Conservation (phyloP, 1,139 yeast species). For the Geotrichum cucujoidarum region DNA sequence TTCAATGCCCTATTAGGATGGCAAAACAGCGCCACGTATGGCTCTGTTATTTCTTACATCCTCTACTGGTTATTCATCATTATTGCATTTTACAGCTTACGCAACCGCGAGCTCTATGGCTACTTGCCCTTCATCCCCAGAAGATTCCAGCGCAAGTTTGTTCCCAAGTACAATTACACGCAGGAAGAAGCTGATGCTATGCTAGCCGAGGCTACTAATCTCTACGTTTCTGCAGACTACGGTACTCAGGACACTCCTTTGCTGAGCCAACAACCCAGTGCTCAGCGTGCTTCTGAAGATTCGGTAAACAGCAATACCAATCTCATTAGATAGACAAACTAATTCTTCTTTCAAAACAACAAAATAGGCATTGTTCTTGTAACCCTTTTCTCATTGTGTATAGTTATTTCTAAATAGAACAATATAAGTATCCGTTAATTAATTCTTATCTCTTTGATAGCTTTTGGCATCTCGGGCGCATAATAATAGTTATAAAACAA, state of each 20-base stretch:
- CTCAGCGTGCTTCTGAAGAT: slow-evolving; percentile 16
- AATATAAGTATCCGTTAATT: no score
- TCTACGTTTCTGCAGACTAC: slow-evolving; percentile 2
- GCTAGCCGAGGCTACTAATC: slow-evolving; percentile 12
- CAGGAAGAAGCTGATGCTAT: slow-evolving; percentile 12
- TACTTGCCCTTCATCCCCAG: slow-evolving; percentile 13
- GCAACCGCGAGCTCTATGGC: slow-evolving; percentile 9
- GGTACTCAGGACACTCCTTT: neutral
- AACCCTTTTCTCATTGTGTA: no score
- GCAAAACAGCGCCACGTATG: slow-evolving; percentile 93
- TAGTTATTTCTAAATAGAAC: no score
- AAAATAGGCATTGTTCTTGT: no score
- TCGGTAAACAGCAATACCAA: slow-evolving; percentile 26
- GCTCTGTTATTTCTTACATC: slow-evolving; percentile 76
- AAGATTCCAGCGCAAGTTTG: slow-evolving; percentile 6
- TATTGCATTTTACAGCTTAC: slow-evolving; percentile 14
- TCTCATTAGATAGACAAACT: slow-evolving; percentile 12
- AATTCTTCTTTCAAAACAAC: no score
- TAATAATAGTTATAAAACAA: no score
- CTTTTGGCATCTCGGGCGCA: no score
- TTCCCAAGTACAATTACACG: slow-evolving; percentile 10
- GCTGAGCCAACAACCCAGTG: neutral
- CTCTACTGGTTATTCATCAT: slow-evolving; percentile 70
- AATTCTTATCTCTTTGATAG: no score
- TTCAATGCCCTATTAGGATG: slow-evolving; percentile 90